Evolutionary conservation across 345 rosid genomes (phyloP).

Genomic region (Pelargonium nanum): DNA sequence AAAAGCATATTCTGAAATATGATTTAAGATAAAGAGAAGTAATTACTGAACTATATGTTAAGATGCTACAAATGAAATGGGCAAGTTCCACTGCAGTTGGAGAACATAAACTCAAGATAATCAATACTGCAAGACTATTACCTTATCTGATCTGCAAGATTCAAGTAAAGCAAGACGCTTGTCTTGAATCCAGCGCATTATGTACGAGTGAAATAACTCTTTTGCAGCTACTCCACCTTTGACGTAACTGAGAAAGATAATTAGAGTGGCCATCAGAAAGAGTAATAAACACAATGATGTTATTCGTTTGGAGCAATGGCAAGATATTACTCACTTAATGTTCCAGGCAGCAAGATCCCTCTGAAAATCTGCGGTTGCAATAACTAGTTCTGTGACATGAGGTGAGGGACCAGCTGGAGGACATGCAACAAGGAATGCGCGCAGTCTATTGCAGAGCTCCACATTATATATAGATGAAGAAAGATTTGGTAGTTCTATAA

Average conservation of each 20-base stretch:
- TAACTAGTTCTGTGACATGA: conserved; percentile 80
- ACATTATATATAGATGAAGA: conserved; percentile 82
- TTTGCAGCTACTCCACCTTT: conserved; percentile 98
- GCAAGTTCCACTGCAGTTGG: not conserved
- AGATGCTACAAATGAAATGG: too few relatives aligned
- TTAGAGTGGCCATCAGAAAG: not conserved
- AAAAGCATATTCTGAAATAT: too few relatives aligned
- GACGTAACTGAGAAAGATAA: conserved; percentile 41
- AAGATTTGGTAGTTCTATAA: conserved; percentile 80
- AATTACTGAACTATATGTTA: not conserved
- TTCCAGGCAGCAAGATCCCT: conserved; percentile 83
- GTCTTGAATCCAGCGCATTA: conserved; percentile 96
- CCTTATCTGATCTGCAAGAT: conserved; percentile 94
- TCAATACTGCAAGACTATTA: conserved; percentile 12
- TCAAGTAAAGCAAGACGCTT: conserved; percentile 77
- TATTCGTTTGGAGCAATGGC: not conserved
- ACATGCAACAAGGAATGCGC: conserved; percentile 78
- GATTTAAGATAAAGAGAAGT: not conserved
- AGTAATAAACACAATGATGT: not conserved
- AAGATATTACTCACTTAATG: conserved; percentile 52
- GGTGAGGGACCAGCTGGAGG: conserved; percentile 95
- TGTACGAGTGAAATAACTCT: conserved; percentile 83
- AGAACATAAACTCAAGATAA: too few relatives aligned
- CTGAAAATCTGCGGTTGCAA: conserved; percentile 94
- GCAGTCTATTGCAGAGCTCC: conserved; percentile 80